A percentile compares a stretch with the other conserved stretches of the same genome.
Conservation (phyloP, 148 eudicot genomes). For the Rhododendron williamsianum region DNA sequence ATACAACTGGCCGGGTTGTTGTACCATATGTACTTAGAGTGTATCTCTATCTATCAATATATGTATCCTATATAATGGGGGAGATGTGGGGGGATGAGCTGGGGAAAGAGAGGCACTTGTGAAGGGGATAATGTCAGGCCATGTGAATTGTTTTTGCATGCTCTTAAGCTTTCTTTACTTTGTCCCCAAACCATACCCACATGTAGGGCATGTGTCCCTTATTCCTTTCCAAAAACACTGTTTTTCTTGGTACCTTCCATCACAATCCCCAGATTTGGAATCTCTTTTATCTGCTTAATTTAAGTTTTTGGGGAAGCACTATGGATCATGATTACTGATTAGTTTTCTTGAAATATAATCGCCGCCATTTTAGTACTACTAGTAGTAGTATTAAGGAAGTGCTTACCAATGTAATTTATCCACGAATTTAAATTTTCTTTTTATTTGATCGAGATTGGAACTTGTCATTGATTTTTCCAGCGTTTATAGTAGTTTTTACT, state of each 20-base stretch:
- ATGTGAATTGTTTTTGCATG: slow-evolving; percentile 37
- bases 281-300: background rate
- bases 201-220: slow-evolving; percentile 36
- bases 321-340: slow-evolving; percentile 3
- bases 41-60: background rate
- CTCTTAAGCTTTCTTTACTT: slow-evolving; percentile 26
- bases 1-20: background rate
- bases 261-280: slow-evolving; percentile 2
- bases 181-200: slow-evolving; percentile 39
- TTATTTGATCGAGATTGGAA: background rate
- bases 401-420: background rate
- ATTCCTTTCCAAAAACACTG: slow-evolving; percentile 1
- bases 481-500: background rate
- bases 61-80: background rate
- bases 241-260: slow-evolving; percentile 8
- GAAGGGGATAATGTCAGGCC: slow-evolving; percentile 27
- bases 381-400: background rate
- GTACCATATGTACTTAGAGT: slow-evolving; percentile 13
- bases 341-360: background rate
- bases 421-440: background rate
- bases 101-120: slow-evolving; percentile 12
- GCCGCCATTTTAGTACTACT: slow-evolving; percentile 2
- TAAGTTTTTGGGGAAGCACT: slow-evolving; percentile 1
- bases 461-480: background rate
- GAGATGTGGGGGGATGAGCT: slow-evolving; percentile 19